Evolutionary conservation across 306 rosid species (phyloP).

Genomic region (Elaeagnus macrophylla): DNA sequence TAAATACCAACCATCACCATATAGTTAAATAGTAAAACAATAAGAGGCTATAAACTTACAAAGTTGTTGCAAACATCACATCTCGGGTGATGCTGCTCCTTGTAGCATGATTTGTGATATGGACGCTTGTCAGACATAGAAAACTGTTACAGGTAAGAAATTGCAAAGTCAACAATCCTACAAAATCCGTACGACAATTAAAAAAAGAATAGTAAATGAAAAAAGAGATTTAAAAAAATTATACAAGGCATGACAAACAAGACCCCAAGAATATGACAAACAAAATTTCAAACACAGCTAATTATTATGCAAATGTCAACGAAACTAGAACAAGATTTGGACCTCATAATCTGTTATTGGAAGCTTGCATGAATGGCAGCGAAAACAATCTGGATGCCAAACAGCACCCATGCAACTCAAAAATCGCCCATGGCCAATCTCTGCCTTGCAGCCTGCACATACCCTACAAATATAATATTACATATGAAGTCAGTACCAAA

Average conservation of each 20-base stretch:
- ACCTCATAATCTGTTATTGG: constrained; percentile 94
- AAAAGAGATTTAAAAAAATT: not conserved
- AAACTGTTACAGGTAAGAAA: constrained; percentile 45
- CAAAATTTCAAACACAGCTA: not conserved
- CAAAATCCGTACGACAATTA: not conserved
- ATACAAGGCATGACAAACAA: too few species aligned
- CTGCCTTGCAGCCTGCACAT: constrained; percentile 86
- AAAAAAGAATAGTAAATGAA: not conserved
- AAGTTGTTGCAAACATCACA: constrained; percentile 87
- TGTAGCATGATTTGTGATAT: constrained; percentile 84
- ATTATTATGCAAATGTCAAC: constrained; percentile 13
- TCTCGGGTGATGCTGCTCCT: constrained; percentile 82
- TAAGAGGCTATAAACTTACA: constrained; percentile 39
- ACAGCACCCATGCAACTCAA: constrained; percentile 66
- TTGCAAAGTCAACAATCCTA: not conserved
- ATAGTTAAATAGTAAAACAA: constrained; percentile 13
- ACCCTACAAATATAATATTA: constrained; percentile 37
- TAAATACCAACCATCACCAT: not conserved
- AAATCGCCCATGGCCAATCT: constrained; percentile 67
- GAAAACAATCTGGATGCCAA: constrained; percentile 95
- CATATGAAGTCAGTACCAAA: not conserved
- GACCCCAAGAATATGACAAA: too few species aligned
- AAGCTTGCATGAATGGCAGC: constrained; percentile 64
- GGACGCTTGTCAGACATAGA: constrained; percentile 71
- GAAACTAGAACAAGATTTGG: constrained; percentile 8